phyloP scores from a whole-genome alignment of 768 basidiomycete species.

The Collybia mongolica region DNA sequence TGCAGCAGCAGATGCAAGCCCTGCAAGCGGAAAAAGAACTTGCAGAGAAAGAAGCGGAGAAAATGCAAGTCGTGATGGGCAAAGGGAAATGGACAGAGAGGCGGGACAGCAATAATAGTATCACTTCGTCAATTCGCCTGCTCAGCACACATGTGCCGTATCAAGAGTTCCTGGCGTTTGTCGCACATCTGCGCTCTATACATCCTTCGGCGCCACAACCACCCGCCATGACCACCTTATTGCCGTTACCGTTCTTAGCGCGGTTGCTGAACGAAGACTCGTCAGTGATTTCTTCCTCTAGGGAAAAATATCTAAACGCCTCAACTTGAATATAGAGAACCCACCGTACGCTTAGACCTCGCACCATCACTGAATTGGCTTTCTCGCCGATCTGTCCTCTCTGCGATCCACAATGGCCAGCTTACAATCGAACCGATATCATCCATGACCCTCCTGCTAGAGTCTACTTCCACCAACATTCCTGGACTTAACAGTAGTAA shows the following conservation, averaged over 20 bases:
- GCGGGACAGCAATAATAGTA: slow-evolving; percentile 22
- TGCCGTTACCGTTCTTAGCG: slow-evolving; percentile 75
- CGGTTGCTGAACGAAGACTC: slow-evolving; percentile 81
- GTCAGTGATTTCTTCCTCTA: slow-evolving; percentile 46
- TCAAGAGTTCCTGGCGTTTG: slow-evolving; percentile 75
- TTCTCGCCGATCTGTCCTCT: slow-evolving; percentile 77
- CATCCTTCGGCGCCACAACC: slow-evolving; percentile 59
- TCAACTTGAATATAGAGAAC: slow-evolving; percentile 57
- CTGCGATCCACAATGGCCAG: slow-evolving; percentile 86
- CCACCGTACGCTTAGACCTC: slow-evolving; percentile 88
- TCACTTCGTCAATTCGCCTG: slow-evolving; percentile 40
- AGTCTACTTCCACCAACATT: slow-evolving; percentile 43
- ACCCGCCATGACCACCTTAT: slow-evolving; percentile 71
- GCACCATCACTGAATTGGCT: slow-evolving; percentile 94
- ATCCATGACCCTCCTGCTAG: slow-evolving; percentile 55
- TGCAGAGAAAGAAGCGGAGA: slow-evolving; percentile 50
- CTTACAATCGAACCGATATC: slow-evolving; percentile 87
- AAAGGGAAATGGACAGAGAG: slow-evolving; percentile 70
- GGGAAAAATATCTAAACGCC: slow-evolving; percentile 10
- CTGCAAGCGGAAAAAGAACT: slow-evolving; percentile 67
- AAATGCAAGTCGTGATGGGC: slow-evolving; percentile 52
- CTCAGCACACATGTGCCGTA: slow-evolving; percentile 74
- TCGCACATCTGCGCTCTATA: slow-evolving; percentile 72
- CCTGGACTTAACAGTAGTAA: slow-evolving; percentile 41
- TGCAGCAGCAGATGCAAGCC: slow-evolving; percentile 84